phyloP scores from a whole-genome alignment of 176 grass and related monocot species.

The Hsuehochloa calcarea region DNA sequence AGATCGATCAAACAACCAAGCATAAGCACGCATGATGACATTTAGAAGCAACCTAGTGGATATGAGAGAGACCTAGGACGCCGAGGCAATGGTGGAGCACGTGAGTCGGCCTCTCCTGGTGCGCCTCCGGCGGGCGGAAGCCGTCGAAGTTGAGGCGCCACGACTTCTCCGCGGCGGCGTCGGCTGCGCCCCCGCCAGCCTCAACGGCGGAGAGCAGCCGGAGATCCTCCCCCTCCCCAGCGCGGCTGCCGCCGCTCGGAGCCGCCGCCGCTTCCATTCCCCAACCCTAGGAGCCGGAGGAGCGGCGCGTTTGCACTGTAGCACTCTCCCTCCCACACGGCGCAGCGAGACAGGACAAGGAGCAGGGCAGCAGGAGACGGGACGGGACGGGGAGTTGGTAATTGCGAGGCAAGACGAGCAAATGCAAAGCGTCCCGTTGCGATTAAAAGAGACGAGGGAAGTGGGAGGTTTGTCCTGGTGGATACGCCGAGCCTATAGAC shows the following conservation, averaged over 20 bases:
- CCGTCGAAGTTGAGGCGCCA: slow-evolving; percentile 71
- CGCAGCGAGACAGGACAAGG: background rate
- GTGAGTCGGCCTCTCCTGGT: slow-evolving; percentile 50
- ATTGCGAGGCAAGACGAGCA: background rate
- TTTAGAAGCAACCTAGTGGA: background rate
- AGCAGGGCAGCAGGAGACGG: background rate
- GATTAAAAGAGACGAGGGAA: slow-evolving; percentile 14
- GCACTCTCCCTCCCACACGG: background rate
- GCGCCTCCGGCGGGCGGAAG: slow-evolving; percentile 49
- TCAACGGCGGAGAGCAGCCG: slow-evolving; percentile 48
- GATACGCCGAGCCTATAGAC: slow-evolving; percentile 16
- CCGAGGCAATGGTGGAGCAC: slow-evolving; percentile 72
- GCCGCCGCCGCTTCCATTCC: slow-evolving; percentile 26
- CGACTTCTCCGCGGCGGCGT: slow-evolving; percentile 20
- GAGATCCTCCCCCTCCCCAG: slow-evolving; percentile 37
- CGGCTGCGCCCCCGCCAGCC: slow-evolving; percentile 20
- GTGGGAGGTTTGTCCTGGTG: background rate
- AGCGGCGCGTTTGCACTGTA: background rate
- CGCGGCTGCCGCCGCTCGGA: background rate
- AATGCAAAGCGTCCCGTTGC: slow-evolving; percentile 5
- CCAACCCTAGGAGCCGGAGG: background rate
- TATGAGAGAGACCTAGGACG: slow-evolving; percentile 41
- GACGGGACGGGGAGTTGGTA: background rate
- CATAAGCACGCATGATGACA: background rate
- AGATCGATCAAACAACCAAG: background rate